Conservation (phyloP, 2,329 filamentous ascomycete species). For the Gyromitra esculenta region DNA sequence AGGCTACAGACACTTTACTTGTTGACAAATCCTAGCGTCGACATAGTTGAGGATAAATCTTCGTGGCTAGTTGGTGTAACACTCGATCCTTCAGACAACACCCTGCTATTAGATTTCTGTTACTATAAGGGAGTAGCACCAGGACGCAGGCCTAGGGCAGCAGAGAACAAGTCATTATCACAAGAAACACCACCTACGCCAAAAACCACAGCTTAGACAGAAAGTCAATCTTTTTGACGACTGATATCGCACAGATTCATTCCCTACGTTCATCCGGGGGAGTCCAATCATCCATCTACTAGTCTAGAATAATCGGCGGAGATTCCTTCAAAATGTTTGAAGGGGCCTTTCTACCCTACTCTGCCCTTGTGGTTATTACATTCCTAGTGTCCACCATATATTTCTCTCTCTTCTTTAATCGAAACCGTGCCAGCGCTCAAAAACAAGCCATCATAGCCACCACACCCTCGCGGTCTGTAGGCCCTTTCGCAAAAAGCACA, state of each 20-base stretch:
- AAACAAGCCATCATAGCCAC: background rate
- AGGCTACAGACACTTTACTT: background rate
- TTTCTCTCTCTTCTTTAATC: constrained; percentile 4
- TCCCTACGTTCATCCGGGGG: background rate
- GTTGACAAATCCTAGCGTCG: background rate
- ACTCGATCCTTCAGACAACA: background rate
- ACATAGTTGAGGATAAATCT: background rate
- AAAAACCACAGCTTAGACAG: background rate
- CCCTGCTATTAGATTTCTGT: background rate
- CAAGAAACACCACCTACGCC: background rate
- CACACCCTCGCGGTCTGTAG: background rate
- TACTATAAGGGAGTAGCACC: background rate
- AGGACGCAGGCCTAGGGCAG: background rate
- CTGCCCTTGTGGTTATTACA: constrained; percentile 3
- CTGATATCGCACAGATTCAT: background rate
- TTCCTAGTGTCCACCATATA: constrained; percentile 23
- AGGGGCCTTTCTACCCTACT: constrained; percentile 2
- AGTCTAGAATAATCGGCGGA: background rate
- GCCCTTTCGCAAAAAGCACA: background rate
- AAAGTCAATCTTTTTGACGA: background rate
- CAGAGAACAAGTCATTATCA: background rate
- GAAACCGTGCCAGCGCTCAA: background rate
- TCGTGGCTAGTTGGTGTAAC: background rate
- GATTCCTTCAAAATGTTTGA: constrained; percentile 29
- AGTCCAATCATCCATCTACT: background rate